Percentiles rank a stretch among this genome's conserved stretches.
These are phyloP conservation scores for Phoma sp. DNA, from an alignment of 2,329 filamentous ascomycete species.

Conservation along the genomic window DNA sequence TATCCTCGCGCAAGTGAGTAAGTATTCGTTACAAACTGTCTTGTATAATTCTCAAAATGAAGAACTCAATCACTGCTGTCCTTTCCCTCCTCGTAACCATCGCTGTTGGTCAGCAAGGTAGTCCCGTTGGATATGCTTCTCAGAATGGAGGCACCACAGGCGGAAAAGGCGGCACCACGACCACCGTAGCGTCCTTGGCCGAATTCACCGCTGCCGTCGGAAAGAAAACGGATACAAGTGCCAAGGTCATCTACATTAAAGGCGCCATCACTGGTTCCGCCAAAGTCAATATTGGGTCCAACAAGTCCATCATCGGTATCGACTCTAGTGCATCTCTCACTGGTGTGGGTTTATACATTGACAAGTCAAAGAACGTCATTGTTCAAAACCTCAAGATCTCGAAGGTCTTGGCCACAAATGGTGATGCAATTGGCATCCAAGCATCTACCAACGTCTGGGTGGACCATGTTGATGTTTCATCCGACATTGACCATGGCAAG, in stretches of 20 bases:
- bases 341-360: conserved; percentile 57
- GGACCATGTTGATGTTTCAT: conserved; percentile 71
- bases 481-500: conserved; percentile 67
- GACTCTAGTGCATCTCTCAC: conserved; percentile 54
- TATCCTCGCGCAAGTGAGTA: not conserved
- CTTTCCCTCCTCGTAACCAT: not conserved
- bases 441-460: conserved; percentile 65
- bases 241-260: conserved; percentile 57
- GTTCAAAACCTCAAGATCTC: conserved; percentile 63
- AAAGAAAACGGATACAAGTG: conserved; percentile 44
- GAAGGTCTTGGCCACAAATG: conserved; percentile 54
- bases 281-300: conserved; percentile 54
- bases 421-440: conserved; percentile 62
- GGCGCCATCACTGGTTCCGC: conserved; percentile 53
- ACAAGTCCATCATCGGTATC: conserved; percentile 61
- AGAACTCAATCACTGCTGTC: conserved; percentile 1
- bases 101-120: conserved; percentile 14
- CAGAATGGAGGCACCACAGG: conserved; percentile 50
- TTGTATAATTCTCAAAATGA: not conserved
- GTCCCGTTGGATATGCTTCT: conserved; percentile 42
- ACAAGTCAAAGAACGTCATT: conserved; percentile 61
- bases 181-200: conserved; percentile 42
- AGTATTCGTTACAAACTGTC: not conserved
- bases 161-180: conserved; percentile 46
- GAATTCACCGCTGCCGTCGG: conserved; percentile 55